These are phyloP conservation scores for Ceriops decandra DNA, from an alignment of 345 rosid species.

Conservation along the genomic window DNA sequence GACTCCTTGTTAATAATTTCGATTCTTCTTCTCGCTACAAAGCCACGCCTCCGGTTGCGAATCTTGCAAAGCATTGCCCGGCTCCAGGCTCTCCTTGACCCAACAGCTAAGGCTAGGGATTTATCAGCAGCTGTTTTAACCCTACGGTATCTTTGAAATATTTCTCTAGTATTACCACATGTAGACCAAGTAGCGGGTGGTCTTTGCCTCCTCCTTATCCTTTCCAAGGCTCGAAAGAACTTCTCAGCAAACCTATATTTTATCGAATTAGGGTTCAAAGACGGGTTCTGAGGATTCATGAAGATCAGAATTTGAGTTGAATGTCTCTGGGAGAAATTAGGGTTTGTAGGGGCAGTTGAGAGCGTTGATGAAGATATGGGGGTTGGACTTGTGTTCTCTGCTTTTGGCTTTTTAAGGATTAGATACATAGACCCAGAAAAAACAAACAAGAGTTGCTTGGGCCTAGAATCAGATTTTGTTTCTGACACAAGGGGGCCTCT, in stretches of 20 bases:
- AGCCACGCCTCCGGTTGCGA: slow-evolving; percentile 13
- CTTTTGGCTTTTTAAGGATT: not conserved
- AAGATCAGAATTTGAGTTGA: not conserved
- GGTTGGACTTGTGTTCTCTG: slow-evolving; percentile 1
- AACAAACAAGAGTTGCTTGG: slow-evolving; percentile 3
- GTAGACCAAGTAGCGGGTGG: not conserved
- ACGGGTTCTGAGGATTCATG: slow-evolving; percentile 24
- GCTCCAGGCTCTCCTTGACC: slow-evolving; percentile 51
- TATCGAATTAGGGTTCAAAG: slow-evolving; percentile 25
- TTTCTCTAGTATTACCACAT: slow-evolving; percentile 11
- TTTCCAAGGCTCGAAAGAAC: slow-evolving; percentile 40
- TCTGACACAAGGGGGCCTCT: slow-evolving; percentile 40
- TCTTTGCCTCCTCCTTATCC: slow-evolving; percentile 24
- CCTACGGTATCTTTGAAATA: slow-evolving; percentile 23
- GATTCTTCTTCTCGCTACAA: slow-evolving; percentile 6
- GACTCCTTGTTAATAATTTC: not conserved
- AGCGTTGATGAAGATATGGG: not conserved
- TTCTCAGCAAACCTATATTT: slow-evolving; percentile 38
- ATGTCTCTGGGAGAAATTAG: slow-evolving; percentile 14
- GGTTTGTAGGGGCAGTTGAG: slow-evolving; percentile 17
- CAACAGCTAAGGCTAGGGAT: slow-evolving; percentile 49
- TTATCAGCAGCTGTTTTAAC: slow-evolving; percentile 50
- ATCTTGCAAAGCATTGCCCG: slow-evolving; percentile 38
- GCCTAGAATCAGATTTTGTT: slow-evolving; percentile 12
- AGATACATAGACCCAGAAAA: slow-evolving; percentile 13